Evolutionary conservation across 257 asterid species (phyloP).

Genomic region (Nemophila menziesii): DNA sequence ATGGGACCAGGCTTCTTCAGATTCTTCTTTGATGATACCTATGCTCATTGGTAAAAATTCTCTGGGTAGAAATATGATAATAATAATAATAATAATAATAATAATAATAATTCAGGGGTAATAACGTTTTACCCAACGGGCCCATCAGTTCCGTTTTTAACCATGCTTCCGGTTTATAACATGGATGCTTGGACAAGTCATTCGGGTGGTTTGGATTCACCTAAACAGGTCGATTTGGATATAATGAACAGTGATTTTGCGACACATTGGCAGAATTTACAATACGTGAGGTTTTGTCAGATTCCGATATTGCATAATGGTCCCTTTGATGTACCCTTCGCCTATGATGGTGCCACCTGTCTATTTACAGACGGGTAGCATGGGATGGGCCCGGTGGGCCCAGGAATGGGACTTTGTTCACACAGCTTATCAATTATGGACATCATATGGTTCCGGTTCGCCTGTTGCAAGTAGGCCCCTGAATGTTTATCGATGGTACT

Average conservation of each 20-base stretch:
- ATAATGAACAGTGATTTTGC: slow-evolving; percentile 82
- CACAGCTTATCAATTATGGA: slow-evolving; percentile 66
- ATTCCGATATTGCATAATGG: slow-evolving; percentile 38
- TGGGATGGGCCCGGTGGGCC: slow-evolving; percentile 83
- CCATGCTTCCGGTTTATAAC: slow-evolving; percentile 88
- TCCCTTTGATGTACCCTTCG: slow-evolving; percentile 50
- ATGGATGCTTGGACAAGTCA: slow-evolving; percentile 42
- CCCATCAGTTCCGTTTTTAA: slow-evolving; percentile 86
- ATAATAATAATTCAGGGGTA: slow-evolving; percentile 59
- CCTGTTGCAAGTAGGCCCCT: slow-evolving; percentile 57
- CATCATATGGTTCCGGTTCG: slow-evolving; percentile 51
- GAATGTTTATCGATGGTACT: slow-evolving; percentile 50
- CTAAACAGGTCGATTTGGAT: slow-evolving; percentile 57
- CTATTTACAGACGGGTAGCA: slow-evolving; percentile 60
- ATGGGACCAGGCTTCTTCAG: slow-evolving; percentile 33
- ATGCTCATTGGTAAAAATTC: slow-evolving; percentile 67
- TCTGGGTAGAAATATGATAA: slow-evolving; percentile 43
- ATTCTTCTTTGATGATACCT: slow-evolving; percentile 48
- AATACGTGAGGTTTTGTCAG: slow-evolving; percentile 86
- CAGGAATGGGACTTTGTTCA: slow-evolving; percentile 39
- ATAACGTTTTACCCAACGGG: slow-evolving; percentile 88
- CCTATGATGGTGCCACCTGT: slow-evolving; percentile 78
- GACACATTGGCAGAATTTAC: slow-evolving; percentile 87
- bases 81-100: too few species aligned
- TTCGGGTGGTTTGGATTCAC: slow-evolving; percentile 34